A percentile compares a stretch with the other conserved stretches of the same genome.
Conservation (phyloP, 495 filamentous ascomycete species). For the Xylona heveae region DNA sequence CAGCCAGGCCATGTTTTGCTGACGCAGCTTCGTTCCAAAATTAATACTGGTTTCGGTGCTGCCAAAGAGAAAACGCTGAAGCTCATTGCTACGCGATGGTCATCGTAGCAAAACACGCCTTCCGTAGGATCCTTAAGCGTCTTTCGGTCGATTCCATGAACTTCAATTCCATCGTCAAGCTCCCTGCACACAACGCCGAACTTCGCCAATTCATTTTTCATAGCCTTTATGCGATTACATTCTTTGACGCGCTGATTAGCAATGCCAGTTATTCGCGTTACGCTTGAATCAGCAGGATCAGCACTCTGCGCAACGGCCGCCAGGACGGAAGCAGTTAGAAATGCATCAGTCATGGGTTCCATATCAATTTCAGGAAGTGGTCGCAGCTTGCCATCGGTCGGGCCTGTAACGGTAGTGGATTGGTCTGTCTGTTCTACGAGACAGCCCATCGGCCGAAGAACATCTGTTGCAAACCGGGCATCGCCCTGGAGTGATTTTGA, state of each 20-base stretch:
- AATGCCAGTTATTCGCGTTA: conserved; percentile 75
- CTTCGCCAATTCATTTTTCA: conserved; percentile 92
- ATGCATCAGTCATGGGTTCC: conserved; percentile 99
- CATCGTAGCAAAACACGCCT: conserved; percentile 85
- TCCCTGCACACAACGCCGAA: conserved; percentile 79
- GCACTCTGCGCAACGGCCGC: conserved; percentile 59
- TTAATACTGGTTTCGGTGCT: conserved; percentile 51
- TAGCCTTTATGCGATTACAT: conserved; percentile 89
- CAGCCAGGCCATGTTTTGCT: conserved; percentile 99
- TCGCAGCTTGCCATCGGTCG: conserved; percentile 46
- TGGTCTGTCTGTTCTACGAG: conserved; percentile 59
- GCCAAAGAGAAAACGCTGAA: conserved; percentile 75
- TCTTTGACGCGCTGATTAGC: conserved; percentile 99
- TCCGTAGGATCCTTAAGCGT: conserved; percentile 36
- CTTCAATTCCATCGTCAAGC: conserved; percentile 79
- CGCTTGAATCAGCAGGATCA: conserved; percentile 22
- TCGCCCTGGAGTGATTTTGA: conserved; percentile 83
- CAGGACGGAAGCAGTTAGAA: conserved; percentile 82
- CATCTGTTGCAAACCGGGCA: conserved; percentile 82
- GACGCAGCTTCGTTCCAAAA: conserved; percentile 77
- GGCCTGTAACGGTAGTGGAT: conserved; percentile 86
- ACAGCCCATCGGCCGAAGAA: conserved; percentile 88
- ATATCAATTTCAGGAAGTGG: conserved; percentile 69
- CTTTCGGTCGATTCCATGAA: conserved; percentile 43
- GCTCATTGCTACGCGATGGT: conserved; percentile 96